These are phyloP conservation scores for Microbotryomycetes sp. DNA, from an alignment of 1,284 basidiomycete genomes.

Conservation along the genomic window DNA sequence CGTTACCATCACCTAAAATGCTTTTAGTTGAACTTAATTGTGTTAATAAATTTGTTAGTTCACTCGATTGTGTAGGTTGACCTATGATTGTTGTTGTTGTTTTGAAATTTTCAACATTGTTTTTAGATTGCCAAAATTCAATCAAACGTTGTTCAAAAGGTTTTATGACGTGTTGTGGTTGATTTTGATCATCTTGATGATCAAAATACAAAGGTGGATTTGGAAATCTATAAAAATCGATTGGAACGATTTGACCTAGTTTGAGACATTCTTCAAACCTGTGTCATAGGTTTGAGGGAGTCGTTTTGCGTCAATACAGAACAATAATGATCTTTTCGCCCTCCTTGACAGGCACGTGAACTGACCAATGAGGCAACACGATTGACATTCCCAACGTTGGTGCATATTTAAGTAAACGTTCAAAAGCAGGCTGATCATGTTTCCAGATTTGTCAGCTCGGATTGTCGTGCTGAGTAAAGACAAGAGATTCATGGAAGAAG, in stretches of 20 bases:
- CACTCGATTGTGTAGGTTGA: not conserved
- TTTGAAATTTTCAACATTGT: not conserved
- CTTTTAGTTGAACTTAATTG: not conserved
- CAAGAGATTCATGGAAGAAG: not conserved
- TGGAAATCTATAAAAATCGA: slow-evolving; percentile 65
- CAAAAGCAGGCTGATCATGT: slow-evolving; percentile 34
- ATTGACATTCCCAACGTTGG: slow-evolving; percentile 31
- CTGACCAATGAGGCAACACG: slow-evolving; percentile 38
- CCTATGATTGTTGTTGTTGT: too few relatives aligned
- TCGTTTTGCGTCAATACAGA: not conserved
- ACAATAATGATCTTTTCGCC: not conserved
- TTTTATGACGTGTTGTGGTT: slow-evolving; percentile 22
- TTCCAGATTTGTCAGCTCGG: slow-evolving; percentile 9
- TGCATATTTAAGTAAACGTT: slow-evolving; percentile 32
- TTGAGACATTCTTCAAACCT: slow-evolving; percentile 55
- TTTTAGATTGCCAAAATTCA: slow-evolving; percentile 8
- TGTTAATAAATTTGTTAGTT: not conserved
- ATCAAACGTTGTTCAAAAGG: slow-evolving; percentile 24
- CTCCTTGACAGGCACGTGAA: too few relatives aligned
- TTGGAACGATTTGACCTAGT: slow-evolving; percentile 54
- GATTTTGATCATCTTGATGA: slow-evolving; percentile 9
- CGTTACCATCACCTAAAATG: not conserved
- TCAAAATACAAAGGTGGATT: slow-evolving; percentile 33
- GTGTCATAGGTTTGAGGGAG: not conserved
- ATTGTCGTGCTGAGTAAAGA: slow-evolving; percentile 24